A percentile compares a stretch with the other conserved stretches of the same genome.
These are phyloP conservation scores for Eutrema japonicum DNA, from an alignment of 345 rosid species.

Conservation along the genomic window DNA sequence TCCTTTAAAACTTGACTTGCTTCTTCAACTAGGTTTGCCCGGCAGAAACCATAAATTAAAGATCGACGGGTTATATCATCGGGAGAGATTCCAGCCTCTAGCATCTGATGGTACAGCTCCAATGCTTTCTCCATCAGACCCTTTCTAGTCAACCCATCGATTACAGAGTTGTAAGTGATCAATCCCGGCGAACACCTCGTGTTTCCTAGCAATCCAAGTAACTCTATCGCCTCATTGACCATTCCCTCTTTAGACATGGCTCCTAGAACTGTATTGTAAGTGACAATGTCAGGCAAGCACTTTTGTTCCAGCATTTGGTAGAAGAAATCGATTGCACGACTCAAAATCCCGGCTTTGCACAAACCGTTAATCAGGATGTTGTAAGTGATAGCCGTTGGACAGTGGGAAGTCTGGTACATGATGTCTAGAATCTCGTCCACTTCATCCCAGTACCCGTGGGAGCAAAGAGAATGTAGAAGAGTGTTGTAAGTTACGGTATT, in stretches of 20 bases:
- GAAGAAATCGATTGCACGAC: conserved; percentile 69
- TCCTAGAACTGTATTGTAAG: conserved; percentile 72
- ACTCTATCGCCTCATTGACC: conserved; percentile 64
- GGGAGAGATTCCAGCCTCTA: conserved; percentile 56
- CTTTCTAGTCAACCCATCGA: conserved; percentile 67
- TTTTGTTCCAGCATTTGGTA: conserved; percentile 59
- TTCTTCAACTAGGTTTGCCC: conserved; percentile 53
- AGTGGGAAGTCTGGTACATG: conserved; percentile 59
- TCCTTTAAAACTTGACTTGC: conserved; percentile 61
- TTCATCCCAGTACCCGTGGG: conserved; percentile 69
- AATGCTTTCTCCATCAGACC: conserved; percentile 61
- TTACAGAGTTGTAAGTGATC: conserved; percentile 74
- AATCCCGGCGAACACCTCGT: conserved; percentile 60
- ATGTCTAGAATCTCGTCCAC: conserved; percentile 65
- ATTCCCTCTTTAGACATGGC: conserved; percentile 73
- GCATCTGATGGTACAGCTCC: conserved; percentile 59
- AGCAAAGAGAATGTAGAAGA: conserved; percentile 69
- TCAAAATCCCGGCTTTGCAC: conserved; percentile 69
- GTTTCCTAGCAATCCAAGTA: conserved; percentile 52
- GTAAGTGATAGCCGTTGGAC: conserved; percentile 72
- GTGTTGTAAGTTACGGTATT: conserved; percentile 75
- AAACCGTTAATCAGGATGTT: conserved; percentile 80
- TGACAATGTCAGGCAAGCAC: conserved; percentile 69
- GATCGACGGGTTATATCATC: conserved; percentile 78
- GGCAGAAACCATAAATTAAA: conserved; percentile 70